Percentiles rank a stretch among this genome's conserved stretches.
Conservation (phyloP, 495 filamentous ascomycete species). For the Ascodesmis nigricans region DNA sequence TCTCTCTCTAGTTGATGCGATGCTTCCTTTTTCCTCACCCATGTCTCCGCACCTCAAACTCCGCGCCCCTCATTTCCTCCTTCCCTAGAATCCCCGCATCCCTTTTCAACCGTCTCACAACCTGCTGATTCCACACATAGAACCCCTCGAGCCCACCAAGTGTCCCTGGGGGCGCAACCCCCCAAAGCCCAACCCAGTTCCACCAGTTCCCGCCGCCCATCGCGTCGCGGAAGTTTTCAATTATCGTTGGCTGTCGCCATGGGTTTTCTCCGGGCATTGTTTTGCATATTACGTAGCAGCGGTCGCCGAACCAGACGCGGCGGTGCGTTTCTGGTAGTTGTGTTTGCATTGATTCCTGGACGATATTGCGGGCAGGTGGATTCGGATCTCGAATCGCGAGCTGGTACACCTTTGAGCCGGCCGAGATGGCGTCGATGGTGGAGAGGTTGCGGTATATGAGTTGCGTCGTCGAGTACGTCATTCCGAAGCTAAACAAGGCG, state of each 20-base stretch:
- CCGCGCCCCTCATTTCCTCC: no score
- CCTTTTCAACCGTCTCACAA: conserved; percentile 14
- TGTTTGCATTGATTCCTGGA: conserved; percentile 4
- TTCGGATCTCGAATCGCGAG: conserved; percentile 54
- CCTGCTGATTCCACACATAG: conserved; percentile 15
- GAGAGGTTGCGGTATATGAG: conserved; percentile 50
- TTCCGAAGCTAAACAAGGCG: conserved; percentile 48
- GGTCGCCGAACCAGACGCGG: not conserved
- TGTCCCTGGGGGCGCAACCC: conserved; percentile 39
- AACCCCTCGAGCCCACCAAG: conserved; percentile 26
- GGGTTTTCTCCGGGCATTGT: conserved; percentile 58
- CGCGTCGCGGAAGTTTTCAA: conserved; percentile 48
- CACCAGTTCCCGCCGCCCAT: conserved; percentile 49
- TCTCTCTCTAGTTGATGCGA: no score
- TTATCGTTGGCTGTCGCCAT: conserved; percentile 41
- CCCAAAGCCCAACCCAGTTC: conserved; percentile 50
- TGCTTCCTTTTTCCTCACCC: no score
- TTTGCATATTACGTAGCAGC: conserved; percentile 49
- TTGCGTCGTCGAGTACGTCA: conserved; percentile 47
- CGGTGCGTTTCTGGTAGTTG: not conserved
- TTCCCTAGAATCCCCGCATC: conserved; percentile 22
- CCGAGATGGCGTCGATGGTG: conserved; percentile 56
- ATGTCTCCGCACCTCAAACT: no score
- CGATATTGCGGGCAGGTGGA: conserved; percentile 23
- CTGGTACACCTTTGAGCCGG: conserved; percentile 38